Evolutionary conservation across 768 basidiomycete genomes (phyloP), one percentile per base, ranked within the genome.

Genomic region (Panus rudis): DNA sequence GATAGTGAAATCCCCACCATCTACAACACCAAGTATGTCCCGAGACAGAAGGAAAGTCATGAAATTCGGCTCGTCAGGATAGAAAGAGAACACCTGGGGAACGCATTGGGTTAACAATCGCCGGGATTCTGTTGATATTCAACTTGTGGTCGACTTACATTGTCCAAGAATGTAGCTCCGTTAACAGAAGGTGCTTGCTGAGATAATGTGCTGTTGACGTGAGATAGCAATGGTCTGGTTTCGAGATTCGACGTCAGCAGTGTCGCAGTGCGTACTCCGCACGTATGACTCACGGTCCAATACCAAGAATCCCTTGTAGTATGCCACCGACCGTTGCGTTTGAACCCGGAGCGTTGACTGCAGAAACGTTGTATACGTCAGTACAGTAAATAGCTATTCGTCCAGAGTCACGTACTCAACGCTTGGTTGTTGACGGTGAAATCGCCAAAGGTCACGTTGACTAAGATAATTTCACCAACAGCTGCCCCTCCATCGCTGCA

Each of bases 1-100:
- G 19, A 47, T 47, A 6, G 45, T 47, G 40, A 47, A 47, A 6
- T 22, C 31, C 17, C 45, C 45, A 13, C 45, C 45, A 31, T 42
- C 45, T 31, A 40, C 13, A 22, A 11, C 24, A 11, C 48, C 48
- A 10, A 35, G n/a, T 6, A 19, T 34, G 6, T 14, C 17, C 3
- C 48, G 42, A 17, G 39, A 40, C 13, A 49, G 33, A 12, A 45
- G 39, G 20, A 49, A 44, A 5, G 43, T 26, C 5, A 49, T 37
- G 25, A 49, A 49, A n/a, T 49, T 49, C 4, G 35, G 20, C 8
- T 19, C 25, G 38, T 41, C 42, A 4, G 48, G 37, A 33, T 45
- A 49, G 2, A 17, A 19, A 23, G n/a, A 17, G 20, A 49, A 42
- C 2, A 47, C 42, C 46, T 47, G 17, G 4, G 16, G n/a, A 4